These are phyloP conservation scores for Plasmopara viticola DNA, from an alignment of 352 stramenopile genomes.

Conservation along the genomic window DNA sequence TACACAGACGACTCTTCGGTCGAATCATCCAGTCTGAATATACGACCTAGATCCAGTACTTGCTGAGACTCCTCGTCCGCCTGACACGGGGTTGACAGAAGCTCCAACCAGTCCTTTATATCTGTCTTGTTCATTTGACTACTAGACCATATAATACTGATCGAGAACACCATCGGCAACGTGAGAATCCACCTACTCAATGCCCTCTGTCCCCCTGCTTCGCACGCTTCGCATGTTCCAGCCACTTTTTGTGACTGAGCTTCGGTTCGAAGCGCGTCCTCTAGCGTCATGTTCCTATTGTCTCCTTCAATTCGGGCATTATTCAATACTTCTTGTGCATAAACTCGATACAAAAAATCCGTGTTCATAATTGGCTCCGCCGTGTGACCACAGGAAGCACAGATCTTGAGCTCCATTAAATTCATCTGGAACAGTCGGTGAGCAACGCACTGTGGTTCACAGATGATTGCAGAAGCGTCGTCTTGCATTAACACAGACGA, in stretches of 20 bases:
- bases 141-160: slow-evolving; percentile 80
- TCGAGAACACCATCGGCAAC: slow-evolving; percentile 79
- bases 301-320: slow-evolving; percentile 5
- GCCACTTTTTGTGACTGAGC: slow-evolving; percentile 42
- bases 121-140: slow-evolving; percentile 58
- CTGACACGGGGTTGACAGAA: slow-evolving; percentile 49
- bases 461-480: slow-evolving; percentile 62
- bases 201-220: slow-evolving; percentile 37
- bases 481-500: slow-evolving; percentile 47
- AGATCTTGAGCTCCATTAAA: slow-evolving; percentile 76
- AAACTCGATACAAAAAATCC: slow-evolving; percentile 80
- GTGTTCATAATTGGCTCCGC: slow-evolving; percentile 77
- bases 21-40: slow-evolving; percentile 58
- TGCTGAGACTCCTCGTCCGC: slow-evolving; percentile 34
- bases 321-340: slow-evolving; percentile 60
- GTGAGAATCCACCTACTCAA: slow-evolving; percentile 70
- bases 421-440: slow-evolving; percentile 85
- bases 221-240: slow-evolving; percentile 47
- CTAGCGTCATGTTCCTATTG: slow-evolving; percentile 32
- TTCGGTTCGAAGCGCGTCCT: slow-evolving; percentile 50
- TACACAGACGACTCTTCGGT: slow-evolving; percentile 36
- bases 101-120: slow-evolving; percentile 62
- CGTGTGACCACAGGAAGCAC: slow-evolving; percentile 49
- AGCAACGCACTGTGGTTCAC: slow-evolving; percentile 72
- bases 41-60: slow-evolving; percentile 53